Percentiles rank a stretch among this genome's conserved stretches.
Conservation (phyloP, 2,329 filamentous ascomycete species). For the Tolypocladium inflatum region DNA sequence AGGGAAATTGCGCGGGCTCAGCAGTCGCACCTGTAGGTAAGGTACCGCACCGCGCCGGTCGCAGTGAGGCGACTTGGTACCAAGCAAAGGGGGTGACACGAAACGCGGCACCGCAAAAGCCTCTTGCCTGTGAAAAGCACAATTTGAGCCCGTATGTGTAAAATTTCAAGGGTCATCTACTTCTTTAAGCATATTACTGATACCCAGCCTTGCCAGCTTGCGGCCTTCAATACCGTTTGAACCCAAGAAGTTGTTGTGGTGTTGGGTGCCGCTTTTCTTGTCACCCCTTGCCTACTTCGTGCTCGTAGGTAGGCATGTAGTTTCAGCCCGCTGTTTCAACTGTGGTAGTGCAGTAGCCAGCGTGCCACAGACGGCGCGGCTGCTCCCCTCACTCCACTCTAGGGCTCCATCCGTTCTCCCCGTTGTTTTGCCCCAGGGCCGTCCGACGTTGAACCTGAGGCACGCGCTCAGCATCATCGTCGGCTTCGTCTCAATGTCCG, state of each 20-base stretch:
- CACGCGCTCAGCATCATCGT: neutral
- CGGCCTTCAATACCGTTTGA: too few relatives aligned
- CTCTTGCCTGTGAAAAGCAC: too few relatives aligned
- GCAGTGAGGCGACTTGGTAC: neutral
- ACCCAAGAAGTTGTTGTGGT: too few relatives aligned
- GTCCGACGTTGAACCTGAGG: neutral
- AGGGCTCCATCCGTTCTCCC: neutral
- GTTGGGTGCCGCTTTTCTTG: too few relatives aligned
- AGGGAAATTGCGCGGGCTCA: neutral
- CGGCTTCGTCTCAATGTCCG: neutral
- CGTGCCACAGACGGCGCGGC: neutral
- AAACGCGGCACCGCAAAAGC: too few relatives aligned
- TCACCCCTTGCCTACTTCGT: too few relatives aligned
- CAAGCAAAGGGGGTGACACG: too few relatives aligned
- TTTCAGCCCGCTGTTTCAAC: conserved; percentile 1
- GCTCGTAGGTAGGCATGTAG: too few relatives aligned
- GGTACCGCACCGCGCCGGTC: neutral
- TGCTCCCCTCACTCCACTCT: neutral
- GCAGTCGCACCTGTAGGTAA: neutral
- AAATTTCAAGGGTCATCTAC: too few relatives aligned
- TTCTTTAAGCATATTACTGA: too few relatives aligned
- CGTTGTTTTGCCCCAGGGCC: neutral
- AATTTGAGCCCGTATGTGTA: too few relatives aligned
- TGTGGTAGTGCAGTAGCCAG: neutral
- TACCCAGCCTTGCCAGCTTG: too few relatives aligned